Evolutionary conservation across 2,329 filamentous ascomycete species (phyloP).

Genomic region (Xylaria arbuscula): DNA sequence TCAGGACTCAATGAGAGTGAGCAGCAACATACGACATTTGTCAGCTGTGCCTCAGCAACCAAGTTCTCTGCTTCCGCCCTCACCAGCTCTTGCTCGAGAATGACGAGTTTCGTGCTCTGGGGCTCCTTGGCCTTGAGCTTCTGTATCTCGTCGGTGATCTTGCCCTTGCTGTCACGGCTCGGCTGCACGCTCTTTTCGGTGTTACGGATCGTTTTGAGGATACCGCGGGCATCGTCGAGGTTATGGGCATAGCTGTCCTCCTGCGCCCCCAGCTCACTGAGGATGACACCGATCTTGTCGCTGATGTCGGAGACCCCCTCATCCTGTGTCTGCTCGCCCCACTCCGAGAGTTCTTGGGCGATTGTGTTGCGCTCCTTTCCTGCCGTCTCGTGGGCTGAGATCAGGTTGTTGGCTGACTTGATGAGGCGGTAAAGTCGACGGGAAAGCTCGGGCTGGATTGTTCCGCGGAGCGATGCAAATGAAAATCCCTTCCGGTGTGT

Average conservation of each 20-base stretch:
- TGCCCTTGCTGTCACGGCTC: constrained; percentile 84
- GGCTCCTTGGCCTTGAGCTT: constrained; percentile 94
- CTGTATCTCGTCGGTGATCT: constrained; percentile 92
- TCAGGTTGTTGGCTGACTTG: constrained; percentile 92
- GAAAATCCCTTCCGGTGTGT: constrained; percentile 77
- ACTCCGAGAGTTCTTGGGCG: constrained; percentile 91
- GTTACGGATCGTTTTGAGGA: constrained; percentile 93
- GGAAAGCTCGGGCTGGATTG: constrained; percentile 86
- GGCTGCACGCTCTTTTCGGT: constrained; percentile 96
- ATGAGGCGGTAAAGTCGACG: constrained; percentile 91
- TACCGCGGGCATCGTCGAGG: constrained; percentile 82
- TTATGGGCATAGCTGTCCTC: constrained; percentile 89
- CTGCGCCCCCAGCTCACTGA: constrained; percentile 93
- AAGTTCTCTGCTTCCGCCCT: constrained; percentile 94
- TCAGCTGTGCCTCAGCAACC: constrained; percentile 95
- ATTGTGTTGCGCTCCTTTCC: constrained; percentile 86
- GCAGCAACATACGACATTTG: constrained; percentile 78
- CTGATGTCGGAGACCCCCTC: constrained; percentile 88
- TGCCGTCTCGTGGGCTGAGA: constrained; percentile 84
- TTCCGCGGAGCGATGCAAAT: constrained; percentile 85
- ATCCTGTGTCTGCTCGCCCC: constrained; percentile 92
- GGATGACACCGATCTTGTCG: constrained; percentile 93
- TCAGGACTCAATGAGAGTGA: background rate
- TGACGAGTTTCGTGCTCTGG: constrained; percentile 80
- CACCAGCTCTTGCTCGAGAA: constrained; percentile 95